Evolutionary conservation across 1,139 yeast genomes (phyloP).

Genomic region (Arxiozyma bovina): DNA sequence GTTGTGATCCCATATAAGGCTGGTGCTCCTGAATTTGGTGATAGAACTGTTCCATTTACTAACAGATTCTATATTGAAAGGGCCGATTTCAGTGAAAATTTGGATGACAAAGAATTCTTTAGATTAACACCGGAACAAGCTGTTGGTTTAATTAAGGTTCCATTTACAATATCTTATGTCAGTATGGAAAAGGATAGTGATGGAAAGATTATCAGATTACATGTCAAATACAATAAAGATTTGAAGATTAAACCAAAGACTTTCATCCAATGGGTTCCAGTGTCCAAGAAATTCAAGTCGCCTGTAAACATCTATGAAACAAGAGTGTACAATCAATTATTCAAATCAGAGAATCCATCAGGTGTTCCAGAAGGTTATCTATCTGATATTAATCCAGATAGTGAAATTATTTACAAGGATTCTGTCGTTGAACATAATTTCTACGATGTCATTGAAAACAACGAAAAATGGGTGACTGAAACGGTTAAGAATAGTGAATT

Average conservation of each 20-base stretch:
- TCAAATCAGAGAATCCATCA: constrained; percentile 85
- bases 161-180: constrained; percentile 69
- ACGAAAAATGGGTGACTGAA: constrained; percentile 65
- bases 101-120: constrained; percentile 54
- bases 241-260: constrained; percentile 77
- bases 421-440: constrained; percentile 80
- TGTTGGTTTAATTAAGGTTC: constrained; percentile 92
- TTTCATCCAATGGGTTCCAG: constrained; percentile 94
- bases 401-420: constrained; percentile 56
- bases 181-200: constrained; percentile 46
- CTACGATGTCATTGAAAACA: constrained; percentile 52
- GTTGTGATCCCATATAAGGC: constrained; percentile 86
- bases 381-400: constrained; percentile 70
- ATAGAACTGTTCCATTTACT: constrained; percentile 68
- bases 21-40: constrained; percentile 64
- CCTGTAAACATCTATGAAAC: constrained; percentile 65
- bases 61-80: constrained; percentile 76
- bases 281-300: constrained; percentile 47
- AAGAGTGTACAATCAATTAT: constrained; percentile 79
- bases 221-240: constrained; percentile 72
- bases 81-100: constrained; percentile 72
- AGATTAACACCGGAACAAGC: constrained; percentile 85
- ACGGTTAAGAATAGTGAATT: constrained; percentile 51
- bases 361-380: constrained; percentile 82
- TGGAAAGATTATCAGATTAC: constrained; percentile 62